Evolutionary conservation across 768 basidiomycete genomes (phyloP).

Genomic region (Solioccasus polychromus): DNA sequence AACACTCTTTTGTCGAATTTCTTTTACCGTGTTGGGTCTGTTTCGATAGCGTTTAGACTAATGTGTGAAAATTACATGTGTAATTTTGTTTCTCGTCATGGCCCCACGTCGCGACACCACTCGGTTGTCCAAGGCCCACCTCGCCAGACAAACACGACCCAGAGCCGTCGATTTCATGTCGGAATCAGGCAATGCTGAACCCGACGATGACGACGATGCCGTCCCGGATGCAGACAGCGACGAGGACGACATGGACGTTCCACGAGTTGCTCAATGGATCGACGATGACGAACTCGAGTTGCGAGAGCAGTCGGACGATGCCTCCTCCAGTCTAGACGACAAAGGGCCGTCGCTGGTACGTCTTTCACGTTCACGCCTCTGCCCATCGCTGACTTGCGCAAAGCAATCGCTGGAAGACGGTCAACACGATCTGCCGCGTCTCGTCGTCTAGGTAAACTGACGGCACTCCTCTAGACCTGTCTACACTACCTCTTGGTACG

Average conservation of each 20-base stretch:
- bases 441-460: slow-evolving; percentile 6
- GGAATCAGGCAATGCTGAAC: slow-evolving; percentile 25
- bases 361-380: too few relatives aligned
- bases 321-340: slow-evolving; percentile 1
- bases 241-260: slow-evolving; percentile 36
- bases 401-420: slow-evolving; percentile 31
- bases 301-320: slow-evolving; percentile 11
- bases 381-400: not conserved
- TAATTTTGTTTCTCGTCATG: too few relatives aligned
- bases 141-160: slow-evolving; percentile 10
- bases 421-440: slow-evolving; percentile 1
- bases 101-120: not conserved
- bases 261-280: slow-evolving; percentile 61
- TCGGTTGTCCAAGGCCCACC: slow-evolving; percentile 5
- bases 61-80: too few relatives aligned
- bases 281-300: slow-evolving; percentile 43
- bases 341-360: slow-evolving; percentile 13
- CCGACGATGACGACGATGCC: slow-evolving; percentile 23
- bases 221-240: not conserved
- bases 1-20: too few relatives aligned
- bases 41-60: too few relatives aligned
- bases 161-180: slow-evolving; percentile 19
- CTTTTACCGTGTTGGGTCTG: too few relatives aligned
- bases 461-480: slow-evolving; percentile 43
- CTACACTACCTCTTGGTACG: slow-evolving; percentile 59